Conservation (phyloP, 2,329 filamentous ascomycete species). For the Epichloe brachyelytri region DNA sequence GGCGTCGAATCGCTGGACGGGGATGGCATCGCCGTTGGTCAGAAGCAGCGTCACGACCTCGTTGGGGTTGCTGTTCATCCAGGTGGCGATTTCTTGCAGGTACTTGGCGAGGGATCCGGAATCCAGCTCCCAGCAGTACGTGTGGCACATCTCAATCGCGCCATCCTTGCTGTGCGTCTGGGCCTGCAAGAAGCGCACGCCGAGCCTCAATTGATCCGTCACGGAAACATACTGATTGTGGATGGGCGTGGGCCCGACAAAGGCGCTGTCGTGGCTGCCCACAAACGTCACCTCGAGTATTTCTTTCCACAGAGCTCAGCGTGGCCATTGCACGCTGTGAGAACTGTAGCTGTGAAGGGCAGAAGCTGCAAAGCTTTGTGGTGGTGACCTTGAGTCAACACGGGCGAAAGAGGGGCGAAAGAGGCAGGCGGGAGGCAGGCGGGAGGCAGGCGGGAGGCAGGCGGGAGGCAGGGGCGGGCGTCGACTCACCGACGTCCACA, state of each 20-base stretch:
- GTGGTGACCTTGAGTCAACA: neutral
- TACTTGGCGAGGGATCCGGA: slow-evolving; percentile 43
- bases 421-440: neutral
- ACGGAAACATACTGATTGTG: slow-evolving; percentile 50
- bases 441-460: neutral
- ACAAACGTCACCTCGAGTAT: slow-evolving; percentile 48
- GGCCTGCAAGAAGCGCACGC: slow-evolving; percentile 51
- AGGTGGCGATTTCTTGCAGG: slow-evolving; percentile 43
- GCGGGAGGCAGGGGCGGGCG: slow-evolving; percentile 4
- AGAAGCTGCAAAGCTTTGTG: slow-evolving; percentile 10
- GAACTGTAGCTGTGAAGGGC: slow-evolving; percentile 9
- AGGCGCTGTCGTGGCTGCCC: slow-evolving; percentile 53
- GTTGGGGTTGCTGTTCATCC: slow-evolving; percentile 43
- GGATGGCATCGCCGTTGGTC: slow-evolving; percentile 47
- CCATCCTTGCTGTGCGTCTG: slow-evolving; percentile 45
- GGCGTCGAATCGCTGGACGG: slow-evolving; percentile 39
- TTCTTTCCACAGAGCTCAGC: slow-evolving; percentile 39
- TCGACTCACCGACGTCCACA: slow-evolving; percentile 4
- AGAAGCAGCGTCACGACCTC: slow-evolving; percentile 52
- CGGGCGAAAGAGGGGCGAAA: neutral
- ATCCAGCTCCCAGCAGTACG: slow-evolving; percentile 45
- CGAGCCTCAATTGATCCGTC: slow-evolving; percentile 43
- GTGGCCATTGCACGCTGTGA: slow-evolving; percentile 42
- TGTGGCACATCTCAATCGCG: slow-evolving; percentile 50
- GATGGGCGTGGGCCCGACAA: slow-evolving; percentile 40